Evolutionary conservation across 257 asterid species (phyloP).

Genomic region (Solanum chmielewskii): DNA sequence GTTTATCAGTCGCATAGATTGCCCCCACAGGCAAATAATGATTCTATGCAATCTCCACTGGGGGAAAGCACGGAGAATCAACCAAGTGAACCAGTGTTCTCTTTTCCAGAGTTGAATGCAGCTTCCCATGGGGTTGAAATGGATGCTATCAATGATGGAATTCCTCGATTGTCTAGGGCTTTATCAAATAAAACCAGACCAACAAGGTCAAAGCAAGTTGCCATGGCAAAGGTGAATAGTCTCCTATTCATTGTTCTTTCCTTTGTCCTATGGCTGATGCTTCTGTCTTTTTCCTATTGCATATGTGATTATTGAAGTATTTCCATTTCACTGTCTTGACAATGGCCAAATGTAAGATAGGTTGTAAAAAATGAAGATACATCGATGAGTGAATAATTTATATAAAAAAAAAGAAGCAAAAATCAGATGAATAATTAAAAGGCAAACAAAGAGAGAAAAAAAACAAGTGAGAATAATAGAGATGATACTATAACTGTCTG

Average conservation of each 20-base stretch:
- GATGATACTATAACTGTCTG: neutral
- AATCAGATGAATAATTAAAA: neutral
- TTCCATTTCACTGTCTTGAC: neutral
- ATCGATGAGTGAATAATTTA: neutral
- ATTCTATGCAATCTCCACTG: constrained; percentile 8
- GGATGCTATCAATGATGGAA: constrained; percentile 68
- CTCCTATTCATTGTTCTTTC: neutral
- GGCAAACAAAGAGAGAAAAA: neutral
- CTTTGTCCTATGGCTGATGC: neutral
- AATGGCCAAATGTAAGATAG: neutral
- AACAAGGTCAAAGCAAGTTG: constrained; percentile 73
- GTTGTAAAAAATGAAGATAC: neutral
- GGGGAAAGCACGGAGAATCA: constrained; percentile 44
- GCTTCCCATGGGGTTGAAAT: constrained; percentile 20
- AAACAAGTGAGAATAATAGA: neutral
- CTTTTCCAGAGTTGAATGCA: constrained; percentile 56
- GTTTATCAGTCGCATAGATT: constrained; percentile 57
- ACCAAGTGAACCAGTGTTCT: constrained; percentile 38
- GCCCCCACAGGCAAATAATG: constrained; percentile 33
- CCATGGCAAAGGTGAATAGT: constrained; percentile 65
- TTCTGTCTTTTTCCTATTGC: neutral
- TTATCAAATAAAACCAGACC: constrained; percentile 70
- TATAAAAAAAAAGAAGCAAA: neutral
- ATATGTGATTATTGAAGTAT: neutral
- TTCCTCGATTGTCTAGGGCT: constrained; percentile 80